These are phyloP conservation scores for Helotiales sp. DNA, from an alignment of 2,329 filamentous ascomycete genomes.

Conservation along the genomic window DNA sequence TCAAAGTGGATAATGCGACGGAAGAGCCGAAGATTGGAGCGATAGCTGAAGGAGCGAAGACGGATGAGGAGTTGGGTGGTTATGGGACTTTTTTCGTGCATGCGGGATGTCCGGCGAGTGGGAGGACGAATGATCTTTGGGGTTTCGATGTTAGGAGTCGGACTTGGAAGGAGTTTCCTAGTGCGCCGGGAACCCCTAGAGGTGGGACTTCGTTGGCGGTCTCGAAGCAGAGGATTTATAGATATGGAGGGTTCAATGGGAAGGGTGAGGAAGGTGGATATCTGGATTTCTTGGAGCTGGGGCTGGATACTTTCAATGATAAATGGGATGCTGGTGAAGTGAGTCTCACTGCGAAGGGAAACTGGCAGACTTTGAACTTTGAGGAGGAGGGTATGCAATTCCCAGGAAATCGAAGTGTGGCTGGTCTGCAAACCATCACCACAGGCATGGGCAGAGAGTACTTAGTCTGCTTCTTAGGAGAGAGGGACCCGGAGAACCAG, in stretches of 20 bases:
- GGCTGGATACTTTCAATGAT: slow-evolving; percentile 56
- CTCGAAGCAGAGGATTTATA: slow-evolving; percentile 64
- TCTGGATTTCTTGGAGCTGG: slow-evolving; percentile 65
- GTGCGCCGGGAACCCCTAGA: slow-evolving; percentile 66
- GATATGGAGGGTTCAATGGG: slow-evolving; percentile 81
- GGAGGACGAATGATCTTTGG: slow-evolving; percentile 71
- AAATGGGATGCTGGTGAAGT: slow-evolving; percentile 49
- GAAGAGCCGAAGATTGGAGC: slow-evolving; percentile 59
- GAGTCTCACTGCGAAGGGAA: slow-evolving; percentile 48
- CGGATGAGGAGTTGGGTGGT: slow-evolving; percentile 62
- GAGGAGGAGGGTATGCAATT: slow-evolving; percentile 44
- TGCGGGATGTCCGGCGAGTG: slow-evolving; percentile 67
- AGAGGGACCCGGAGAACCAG: slow-evolving; percentile 48
- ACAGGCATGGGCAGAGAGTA: slow-evolving; percentile 62
- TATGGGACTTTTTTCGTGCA: slow-evolving; percentile 73
- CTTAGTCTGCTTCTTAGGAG: slow-evolving; percentile 61
- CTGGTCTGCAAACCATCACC: slow-evolving; percentile 54
- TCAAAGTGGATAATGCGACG: slow-evolving; percentile 27
- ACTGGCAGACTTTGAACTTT: slow-evolving; percentile 55
- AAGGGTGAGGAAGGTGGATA: slow-evolving; percentile 66
- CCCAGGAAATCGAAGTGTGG: slow-evolving; percentile 55
- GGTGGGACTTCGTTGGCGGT: slow-evolving; percentile 69
- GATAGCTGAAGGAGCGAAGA: slow-evolving; percentile 55
- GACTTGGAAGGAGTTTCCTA: slow-evolving; percentile 66
- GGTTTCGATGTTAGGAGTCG: slow-evolving; percentile 66